These are phyloP conservation scores for Penicillium brevicompactum DNA, from an alignment of 2,329 filamentous ascomycete species.

Conservation along the genomic window DNA sequence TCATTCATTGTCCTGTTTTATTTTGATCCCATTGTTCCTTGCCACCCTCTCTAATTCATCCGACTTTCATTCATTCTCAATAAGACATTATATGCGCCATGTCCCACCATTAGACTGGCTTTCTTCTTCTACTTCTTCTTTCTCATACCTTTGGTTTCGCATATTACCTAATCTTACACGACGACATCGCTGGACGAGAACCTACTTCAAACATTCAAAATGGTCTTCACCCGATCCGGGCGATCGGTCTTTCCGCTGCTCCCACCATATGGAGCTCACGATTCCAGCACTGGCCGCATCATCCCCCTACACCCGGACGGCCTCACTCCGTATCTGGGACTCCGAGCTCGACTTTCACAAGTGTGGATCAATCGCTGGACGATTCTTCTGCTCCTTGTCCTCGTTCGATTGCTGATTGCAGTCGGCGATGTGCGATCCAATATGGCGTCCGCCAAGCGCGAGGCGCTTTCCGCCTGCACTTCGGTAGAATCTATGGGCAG, in stretches of 20 bases:
- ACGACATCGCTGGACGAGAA: conserved; percentile 6
- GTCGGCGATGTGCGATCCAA: conserved; percentile 72
- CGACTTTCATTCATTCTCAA: background rate
- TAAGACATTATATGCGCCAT: conserved; percentile 7
- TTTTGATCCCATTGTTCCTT: conserved; percentile 8
- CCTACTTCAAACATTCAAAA: conserved; percentile 14
- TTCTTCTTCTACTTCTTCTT: background rate
- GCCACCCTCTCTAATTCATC: conserved; percentile 3
- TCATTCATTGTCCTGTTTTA: conserved; percentile 7
- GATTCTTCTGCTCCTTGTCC: conserved; percentile 79
- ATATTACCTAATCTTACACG: background rate
- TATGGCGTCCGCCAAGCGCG: conserved; percentile 71
- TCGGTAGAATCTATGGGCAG: conserved; percentile 92
- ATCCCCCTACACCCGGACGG: conserved; percentile 66
- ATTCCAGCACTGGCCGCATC: conserved; percentile 56
- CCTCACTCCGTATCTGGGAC: conserved; percentile 87
- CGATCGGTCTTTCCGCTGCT: conserved; percentile 41
- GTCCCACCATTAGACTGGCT: background rate
- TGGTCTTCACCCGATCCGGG: conserved; percentile 37
- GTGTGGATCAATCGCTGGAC: conserved; percentile 99
- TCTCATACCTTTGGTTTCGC: background rate
- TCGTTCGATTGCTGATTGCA: conserved; percentile 77
- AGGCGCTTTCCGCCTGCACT: conserved; percentile 86
- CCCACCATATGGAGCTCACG: conserved; percentile 44
- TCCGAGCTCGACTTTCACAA: conserved; percentile 87